Evolutionary conservation across 164 flowering plant genomes (phyloP).

Genomic region (Stephania cephalantha): DNA sequence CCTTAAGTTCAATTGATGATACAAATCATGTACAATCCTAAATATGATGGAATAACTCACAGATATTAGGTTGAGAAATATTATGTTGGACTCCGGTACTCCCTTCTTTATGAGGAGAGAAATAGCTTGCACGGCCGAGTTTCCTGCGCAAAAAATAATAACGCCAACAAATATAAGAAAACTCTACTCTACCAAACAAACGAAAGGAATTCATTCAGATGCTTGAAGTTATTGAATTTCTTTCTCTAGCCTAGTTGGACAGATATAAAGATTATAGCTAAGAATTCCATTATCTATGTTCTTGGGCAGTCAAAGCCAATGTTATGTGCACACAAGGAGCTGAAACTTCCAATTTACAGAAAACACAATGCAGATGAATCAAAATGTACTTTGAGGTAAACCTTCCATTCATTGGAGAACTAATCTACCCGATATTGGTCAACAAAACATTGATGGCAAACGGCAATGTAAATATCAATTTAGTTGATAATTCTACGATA

Average conservation of each 20-base stretch:
- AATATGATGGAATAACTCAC: conserved; percentile 40
- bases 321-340: background rate
- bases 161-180: background rate
- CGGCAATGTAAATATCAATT: too few relatives aligned
- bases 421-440: too few relatives aligned
- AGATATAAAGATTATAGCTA: too few relatives aligned
- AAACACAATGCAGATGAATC: background rate
- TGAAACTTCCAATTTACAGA: background rate
- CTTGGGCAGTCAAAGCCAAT: background rate
- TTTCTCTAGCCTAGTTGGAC: background rate
- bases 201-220: background rate
- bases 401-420: too few relatives aligned
- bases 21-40: background rate
- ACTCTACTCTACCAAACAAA: background rate
- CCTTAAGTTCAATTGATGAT: too few relatives aligned
- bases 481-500: too few relatives aligned
- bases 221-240: background rate
- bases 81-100: conserved; percentile 87
- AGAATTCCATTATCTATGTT: background rate
- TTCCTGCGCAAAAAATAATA: conserved; percentile 42
- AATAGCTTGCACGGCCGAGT: conserved; percentile 94
- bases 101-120: conserved; percentile 78
- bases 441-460: too few relatives aligned
- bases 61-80: conserved; percentile 95
- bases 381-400: too few relatives aligned